A percentile compares a stretch with the other conserved stretches of the same genome.
phyloP scores from a whole-genome alignment of 129 eudicot genomes.

The Flaveria bidentis region DNA sequence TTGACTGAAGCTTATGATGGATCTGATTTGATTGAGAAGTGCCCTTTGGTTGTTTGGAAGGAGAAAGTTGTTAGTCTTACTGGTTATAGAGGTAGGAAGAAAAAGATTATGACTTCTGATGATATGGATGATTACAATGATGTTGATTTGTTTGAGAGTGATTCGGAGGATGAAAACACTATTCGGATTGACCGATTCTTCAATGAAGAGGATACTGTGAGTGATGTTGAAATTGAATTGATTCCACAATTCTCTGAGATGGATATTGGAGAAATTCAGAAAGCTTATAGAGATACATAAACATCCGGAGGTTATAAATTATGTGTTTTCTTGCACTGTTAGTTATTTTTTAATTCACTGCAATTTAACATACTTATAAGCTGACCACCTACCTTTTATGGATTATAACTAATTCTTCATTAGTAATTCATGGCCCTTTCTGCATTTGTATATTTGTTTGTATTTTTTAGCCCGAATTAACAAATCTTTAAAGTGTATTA shows the following conservation, averaged over 20 bases:
- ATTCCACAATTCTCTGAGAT: constrained; percentile 39
- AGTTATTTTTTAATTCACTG: too few relatives aligned
- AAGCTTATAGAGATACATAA: constrained; percentile 28
- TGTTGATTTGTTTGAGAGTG: constrained; percentile 53
- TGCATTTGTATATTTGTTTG: too few relatives aligned
- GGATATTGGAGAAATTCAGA: constrained; percentile 49
- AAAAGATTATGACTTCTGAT: constrained; percentile 53
- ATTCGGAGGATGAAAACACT: constrained; percentile 58
- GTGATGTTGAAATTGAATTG: constrained; percentile 38
- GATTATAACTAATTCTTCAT: background rate
- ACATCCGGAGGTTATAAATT: constrained; percentile 17
- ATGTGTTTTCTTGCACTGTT: background rate
- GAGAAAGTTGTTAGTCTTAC: constrained; percentile 17
- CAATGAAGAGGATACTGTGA: constrained; percentile 35
- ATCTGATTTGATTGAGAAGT: constrained; percentile 69
- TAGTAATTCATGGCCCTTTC: background rate
- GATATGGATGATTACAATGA: constrained; percentile 49
- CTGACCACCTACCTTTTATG: too few relatives aligned
- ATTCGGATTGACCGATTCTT: constrained; percentile 20
- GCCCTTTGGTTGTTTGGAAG: constrained; percentile 79
- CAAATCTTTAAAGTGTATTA: background rate
- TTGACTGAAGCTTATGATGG: constrained; percentile 89
- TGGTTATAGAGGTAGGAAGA: constrained; percentile 45
- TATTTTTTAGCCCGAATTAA: background rate
- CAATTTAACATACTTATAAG: background rate